Base-by-base conservation (phyloP, 495 filamentous ascomycete species). In the Filosporella fistucella region DNA sequence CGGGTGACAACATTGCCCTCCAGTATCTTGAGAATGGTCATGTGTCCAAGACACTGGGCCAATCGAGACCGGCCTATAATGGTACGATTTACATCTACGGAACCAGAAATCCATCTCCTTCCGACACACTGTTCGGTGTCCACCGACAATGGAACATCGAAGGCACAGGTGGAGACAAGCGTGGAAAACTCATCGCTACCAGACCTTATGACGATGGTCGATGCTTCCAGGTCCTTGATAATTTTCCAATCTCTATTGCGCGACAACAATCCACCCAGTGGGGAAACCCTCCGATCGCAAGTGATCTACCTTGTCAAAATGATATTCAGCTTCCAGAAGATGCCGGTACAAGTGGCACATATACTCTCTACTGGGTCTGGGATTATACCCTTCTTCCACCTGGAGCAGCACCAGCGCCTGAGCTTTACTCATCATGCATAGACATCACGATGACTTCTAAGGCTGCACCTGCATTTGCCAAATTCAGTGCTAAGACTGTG, bases 351-450 rank as follows among this genome's bases (percentile, higher is more conserved):
- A 49, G 57, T 37, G 79, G 83, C 16, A 75, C 72, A 23, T 84
- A 84, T 51, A 88, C 88, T 0, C 62, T 93, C 32, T 91, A 95
- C 66, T 96, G 90, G 90, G 81, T 95, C 4, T 95, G 90, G 90
- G 82, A 94, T 54, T 96, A 88, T 88, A 83, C 78, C 0, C 63
- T 63, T 11, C 63, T 75, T 12, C 61, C 59, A 56, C 72, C 38
- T 45, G 64, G 42, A 26, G 59, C 72, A 12, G 58, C 75, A 0
- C 74, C 75, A 17, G 81, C 77, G 50, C 69, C 71, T 46, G 82
- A 96, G 63, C 75, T 82, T 48, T 96, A 95, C 61, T 90, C 87
- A 0, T 82, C 83, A 7, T 91, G 90, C 57, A 78, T 88, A 56
- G 90, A 96, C 63, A 72, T 91, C 50, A 66, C 85, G 32, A 66